Base-by-base conservation (phyloP, 306 rosid species). In the Cucumis hystrix region DNA sequence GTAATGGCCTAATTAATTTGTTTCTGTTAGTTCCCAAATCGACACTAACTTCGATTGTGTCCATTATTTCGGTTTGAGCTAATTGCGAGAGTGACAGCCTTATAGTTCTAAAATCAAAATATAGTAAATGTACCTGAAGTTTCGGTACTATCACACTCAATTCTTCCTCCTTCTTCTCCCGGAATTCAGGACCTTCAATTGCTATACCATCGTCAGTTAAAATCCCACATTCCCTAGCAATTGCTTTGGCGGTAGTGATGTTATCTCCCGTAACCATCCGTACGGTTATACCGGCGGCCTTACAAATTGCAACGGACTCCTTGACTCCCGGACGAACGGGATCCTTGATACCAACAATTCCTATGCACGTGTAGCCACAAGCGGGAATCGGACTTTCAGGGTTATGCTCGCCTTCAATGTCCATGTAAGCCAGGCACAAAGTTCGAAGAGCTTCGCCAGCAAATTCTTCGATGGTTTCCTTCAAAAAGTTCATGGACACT, bases 211-310 rank as follows among this genome's bases (percentile, higher is more conserved):
- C 78, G 30, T 85, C 90, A 3, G 99, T 95, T 80, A 95, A 82
- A 84, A 95, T 95, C 80, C 99, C 97, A 84, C 97, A 95, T 81
- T 95, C 99, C 80, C 93, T 89, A 58, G 99, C 98, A 84, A 95
- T 95, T 54, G 99, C 99, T 89, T 91, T 92, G 66, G 99, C 99
- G 71, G 99, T 95, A 79, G 83, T 87, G 85, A 95, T 92, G 85
- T 95, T 95, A 82, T 92, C 99, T 70, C 99, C 99, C 5, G 98
- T 95, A 69, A 95, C 99, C 99, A 95, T 92, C 80, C 98, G 83
- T 58, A 92, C 99, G 66, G 83, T 83, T 74, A 95, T 91, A 78
- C 97, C 97, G 77, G 99, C 99, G 21, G 99, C 81, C 87, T 88
- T 92, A 86, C 98, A 95, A 80, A 92, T 91, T 66, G 86, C 96